Evolutionary conservation across 1,284 basidiomycete species (phyloP).

Genomic region (Xerocomus nothofagi): DNA sequence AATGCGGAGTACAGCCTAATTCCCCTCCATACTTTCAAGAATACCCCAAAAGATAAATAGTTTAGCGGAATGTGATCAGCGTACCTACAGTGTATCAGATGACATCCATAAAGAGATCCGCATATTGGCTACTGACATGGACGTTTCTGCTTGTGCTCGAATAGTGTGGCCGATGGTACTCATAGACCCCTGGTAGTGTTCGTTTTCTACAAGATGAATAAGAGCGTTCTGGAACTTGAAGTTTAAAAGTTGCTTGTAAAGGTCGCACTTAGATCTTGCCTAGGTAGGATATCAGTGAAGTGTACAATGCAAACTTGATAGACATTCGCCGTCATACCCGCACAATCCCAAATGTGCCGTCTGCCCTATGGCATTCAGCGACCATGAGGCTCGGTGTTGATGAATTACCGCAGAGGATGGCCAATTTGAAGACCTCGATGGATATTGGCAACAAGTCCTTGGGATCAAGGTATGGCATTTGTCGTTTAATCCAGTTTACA

Average conservation of each 20-base stretch:
- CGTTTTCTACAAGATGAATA: constrained; percentile 74
- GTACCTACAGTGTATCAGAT: constrained; percentile 23
- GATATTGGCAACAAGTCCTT: constrained; percentile 83
- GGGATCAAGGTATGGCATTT: constrained; percentile 69
- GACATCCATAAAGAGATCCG: neutral
- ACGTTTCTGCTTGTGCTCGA: constrained; percentile 53
- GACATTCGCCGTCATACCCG: constrained; percentile 47
- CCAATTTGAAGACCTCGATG: constrained; percentile 70
- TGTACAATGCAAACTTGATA: neutral
- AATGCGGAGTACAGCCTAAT: constrained; percentile 48
- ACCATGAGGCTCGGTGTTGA: constrained; percentile 83
- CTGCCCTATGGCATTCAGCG: constrained; percentile 69
- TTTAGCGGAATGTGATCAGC: constrained; percentile 31
- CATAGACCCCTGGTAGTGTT: constrained; percentile 70
- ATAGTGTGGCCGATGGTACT: constrained; percentile 61
- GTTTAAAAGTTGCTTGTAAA: constrained; percentile 77
- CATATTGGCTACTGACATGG: constrained; percentile 43
- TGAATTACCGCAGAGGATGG: constrained; percentile 79
- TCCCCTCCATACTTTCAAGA: constrained; percentile 35
- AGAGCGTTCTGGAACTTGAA: constrained; percentile 68
- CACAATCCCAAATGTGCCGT: constrained; percentile 78
- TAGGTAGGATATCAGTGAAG: constrained; percentile 32
- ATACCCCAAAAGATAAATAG: constrained; percentile 32
- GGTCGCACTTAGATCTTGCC: constrained; percentile 77
- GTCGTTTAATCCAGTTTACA: constrained; percentile 52